Conservation (phyloP, 768 basidiomycete species). For the Mycena latifolia region DNA sequence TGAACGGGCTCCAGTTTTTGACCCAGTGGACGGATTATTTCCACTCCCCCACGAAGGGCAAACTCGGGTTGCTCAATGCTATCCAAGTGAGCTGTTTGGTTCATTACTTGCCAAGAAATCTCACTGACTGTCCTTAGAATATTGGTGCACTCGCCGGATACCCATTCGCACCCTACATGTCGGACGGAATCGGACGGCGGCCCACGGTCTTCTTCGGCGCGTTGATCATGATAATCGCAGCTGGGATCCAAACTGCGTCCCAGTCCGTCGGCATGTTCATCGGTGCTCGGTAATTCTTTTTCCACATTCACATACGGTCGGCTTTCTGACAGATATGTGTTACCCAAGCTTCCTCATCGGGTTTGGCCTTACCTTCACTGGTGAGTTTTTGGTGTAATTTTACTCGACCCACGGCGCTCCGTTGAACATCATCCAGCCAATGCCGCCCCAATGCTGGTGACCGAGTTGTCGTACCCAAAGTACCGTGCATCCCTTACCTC, state of each 20-base stretch:
- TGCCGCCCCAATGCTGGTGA: constrained; percentile 86
- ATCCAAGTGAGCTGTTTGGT: too few relatives aligned
- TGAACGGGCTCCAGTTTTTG: constrained; percentile 83
- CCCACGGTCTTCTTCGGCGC: constrained; percentile 76
- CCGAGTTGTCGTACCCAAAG: constrained; percentile 85
- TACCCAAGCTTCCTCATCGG: constrained; percentile 74
- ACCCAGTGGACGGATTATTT: constrained; percentile 74
- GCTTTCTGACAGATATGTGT: background rate
- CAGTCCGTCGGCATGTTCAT: too few relatives aligned
- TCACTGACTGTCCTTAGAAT: constrained; percentile 59
- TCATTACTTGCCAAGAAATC: constrained; percentile 34
- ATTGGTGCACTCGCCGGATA: constrained; percentile 77
- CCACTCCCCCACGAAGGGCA: constrained; percentile 55
- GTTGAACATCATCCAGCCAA: constrained; percentile 58
- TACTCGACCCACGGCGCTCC: constrained; percentile 62
- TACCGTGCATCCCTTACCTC: constrained; percentile 86
- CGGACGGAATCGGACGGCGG: constrained; percentile 80
- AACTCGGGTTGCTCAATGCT: too few relatives aligned
- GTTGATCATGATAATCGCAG: constrained; percentile 73
- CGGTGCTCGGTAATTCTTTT: constrained; percentile 68
- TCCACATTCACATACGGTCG: background rate
- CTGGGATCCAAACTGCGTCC: constrained; percentile 77
- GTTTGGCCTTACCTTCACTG: constrained; percentile 80
- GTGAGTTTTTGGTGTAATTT: constrained; percentile 49
- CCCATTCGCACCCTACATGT: constrained; percentile 78